Evolutionary conservation across 2,329 filamentous ascomycete species (phyloP).

Genomic region (Neoscytalidium dimidiatum): DNA sequence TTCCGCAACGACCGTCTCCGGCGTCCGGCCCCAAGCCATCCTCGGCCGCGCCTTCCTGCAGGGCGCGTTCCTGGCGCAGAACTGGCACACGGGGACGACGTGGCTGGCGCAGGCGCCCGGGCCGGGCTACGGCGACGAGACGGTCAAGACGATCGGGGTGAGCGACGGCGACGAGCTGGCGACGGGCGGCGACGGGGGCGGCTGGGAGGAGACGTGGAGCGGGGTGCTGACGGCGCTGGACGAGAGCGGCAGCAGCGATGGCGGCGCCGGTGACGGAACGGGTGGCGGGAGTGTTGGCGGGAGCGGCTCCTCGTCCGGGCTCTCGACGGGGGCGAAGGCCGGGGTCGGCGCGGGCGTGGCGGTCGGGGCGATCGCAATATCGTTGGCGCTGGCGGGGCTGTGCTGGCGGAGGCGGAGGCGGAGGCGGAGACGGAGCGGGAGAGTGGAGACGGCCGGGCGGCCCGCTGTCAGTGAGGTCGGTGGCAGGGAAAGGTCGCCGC

Average conservation of each 20-base stretch:
- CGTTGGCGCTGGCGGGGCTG: no score
- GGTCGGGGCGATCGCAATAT: no score
- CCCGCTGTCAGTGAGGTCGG: no score
- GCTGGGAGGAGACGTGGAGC: not conserved
- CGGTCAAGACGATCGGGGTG: not conserved
- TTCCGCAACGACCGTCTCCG: not conserved
- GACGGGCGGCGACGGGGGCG: not conserved
- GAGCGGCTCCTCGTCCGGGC: not conserved
- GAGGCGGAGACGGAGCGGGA: no score
- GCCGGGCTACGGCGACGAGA: not conserved
- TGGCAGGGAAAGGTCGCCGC: no score
- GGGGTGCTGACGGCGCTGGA: not conserved
- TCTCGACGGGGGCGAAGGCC: constrained; percentile 1
- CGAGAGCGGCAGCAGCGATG: not conserved
- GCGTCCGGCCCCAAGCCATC: constrained; percentile 3
- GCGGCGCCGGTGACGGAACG: no score
- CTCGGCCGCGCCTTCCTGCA: constrained; percentile 52
- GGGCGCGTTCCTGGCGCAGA: constrained; percentile 44
- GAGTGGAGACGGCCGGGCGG: no score
- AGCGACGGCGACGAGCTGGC: not conserved
- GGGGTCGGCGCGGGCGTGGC: constrained; percentile 25
- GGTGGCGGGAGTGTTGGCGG: no score
- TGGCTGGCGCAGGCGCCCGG: constrained; percentile 5
- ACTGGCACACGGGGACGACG: not conserved
- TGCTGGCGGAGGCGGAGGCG: no score